A percentile compares a stretch with the other conserved stretches of the same genome.
Evolutionary conservation across 192 early-diverging fungal genomes (phyloP).

Genomic region (Umbelopsis ramanniana): DNA sequence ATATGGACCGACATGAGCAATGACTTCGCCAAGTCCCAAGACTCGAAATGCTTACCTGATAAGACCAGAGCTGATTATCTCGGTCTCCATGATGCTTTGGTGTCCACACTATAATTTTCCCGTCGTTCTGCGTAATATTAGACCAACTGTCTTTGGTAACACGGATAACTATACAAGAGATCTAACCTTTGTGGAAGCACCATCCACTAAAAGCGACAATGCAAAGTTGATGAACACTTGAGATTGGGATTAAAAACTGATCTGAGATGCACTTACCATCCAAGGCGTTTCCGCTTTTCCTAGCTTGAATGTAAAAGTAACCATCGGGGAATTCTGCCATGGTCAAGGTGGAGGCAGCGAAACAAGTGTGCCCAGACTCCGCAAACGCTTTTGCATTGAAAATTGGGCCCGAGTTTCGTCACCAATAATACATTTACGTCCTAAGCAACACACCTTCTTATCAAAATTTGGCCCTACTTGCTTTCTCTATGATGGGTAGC

Average conservation of each 20-base stretch:
- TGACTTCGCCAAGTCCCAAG: not conserved
- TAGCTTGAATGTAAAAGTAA: conserved; percentile 42
- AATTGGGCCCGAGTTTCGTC: not conserved
- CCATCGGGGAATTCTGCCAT: conserved; percentile 39
- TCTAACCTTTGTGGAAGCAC: conserved; percentile 34
- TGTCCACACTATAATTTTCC: conserved; percentile 38
- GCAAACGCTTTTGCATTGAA: not conserved
- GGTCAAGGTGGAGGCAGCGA: not conserved
- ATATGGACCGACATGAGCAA: not conserved
- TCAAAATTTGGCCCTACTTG: too few species aligned
- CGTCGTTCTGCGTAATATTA: conserved; percentile 28
- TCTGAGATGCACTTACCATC: conserved; percentile 21
- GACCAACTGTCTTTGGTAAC: not conserved
- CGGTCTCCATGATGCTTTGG: conserved; percentile 37
- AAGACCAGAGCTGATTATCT: conserved; percentile 39
- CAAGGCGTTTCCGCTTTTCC: conserved; percentile 33
- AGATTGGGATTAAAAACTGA: not conserved
- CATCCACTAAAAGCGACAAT: conserved; percentile 21
- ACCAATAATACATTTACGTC: too few species aligned
- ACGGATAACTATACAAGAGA: not conserved
- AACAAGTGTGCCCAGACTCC: not conserved
- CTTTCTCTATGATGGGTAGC: too few species aligned
- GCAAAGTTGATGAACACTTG: not conserved
- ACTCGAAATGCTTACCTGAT: conserved; percentile 19
- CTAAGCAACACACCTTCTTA: too few species aligned